phyloP scores from a whole-genome alignment of 768 basidiomycete genomes.

The Dioszegia hungarica region DNA sequence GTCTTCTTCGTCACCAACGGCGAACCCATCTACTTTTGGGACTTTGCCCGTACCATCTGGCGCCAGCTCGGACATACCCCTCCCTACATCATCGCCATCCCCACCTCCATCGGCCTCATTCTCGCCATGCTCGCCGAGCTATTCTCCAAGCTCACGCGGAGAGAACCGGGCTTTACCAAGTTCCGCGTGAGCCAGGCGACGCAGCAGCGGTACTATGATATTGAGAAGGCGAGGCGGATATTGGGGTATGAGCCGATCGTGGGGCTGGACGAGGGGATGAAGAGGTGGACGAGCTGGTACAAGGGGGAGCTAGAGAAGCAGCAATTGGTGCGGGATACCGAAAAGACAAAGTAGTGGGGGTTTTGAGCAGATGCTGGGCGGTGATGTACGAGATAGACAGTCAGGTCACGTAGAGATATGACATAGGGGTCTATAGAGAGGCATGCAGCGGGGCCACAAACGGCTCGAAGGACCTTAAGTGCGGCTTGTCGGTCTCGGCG shows the following conservation, averaged over 20 bases:
- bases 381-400: neutral
- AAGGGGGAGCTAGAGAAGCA: slow-evolving; percentile 35
- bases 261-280: slow-evolving; percentile 80
- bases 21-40: slow-evolving; percentile 95
- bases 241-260: slow-evolving; percentile 91
- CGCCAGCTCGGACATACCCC: slow-evolving; percentile 56
- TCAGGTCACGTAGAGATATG: neutral
- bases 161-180: slow-evolving; percentile 76
- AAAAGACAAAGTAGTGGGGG: slow-evolving; percentile 33
- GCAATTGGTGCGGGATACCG: slow-evolving; percentile 11
- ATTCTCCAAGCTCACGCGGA: slow-evolving; percentile 67
- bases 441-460: too few species aligned
- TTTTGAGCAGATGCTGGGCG: neutral
- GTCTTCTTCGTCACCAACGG: slow-evolving; percentile 96
- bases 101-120: slow-evolving; percentile 62
- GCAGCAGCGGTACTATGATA: slow-evolving; percentile 80
- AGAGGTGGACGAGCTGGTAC: slow-evolving; percentile 50
- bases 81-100: slow-evolving; percentile 55
- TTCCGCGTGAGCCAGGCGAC: slow-evolving; percentile 78
- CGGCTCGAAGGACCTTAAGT: too few species aligned
- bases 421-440: too few species aligned
- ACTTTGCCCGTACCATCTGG: slow-evolving; percentile 80
- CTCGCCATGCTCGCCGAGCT: slow-evolving; percentile 70
- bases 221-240: slow-evolving; percentile 73
- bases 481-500: too few species aligned